Conservation (phyloP, 176 grass and related monocot genomes). For the Musa acuminata region DNA sequence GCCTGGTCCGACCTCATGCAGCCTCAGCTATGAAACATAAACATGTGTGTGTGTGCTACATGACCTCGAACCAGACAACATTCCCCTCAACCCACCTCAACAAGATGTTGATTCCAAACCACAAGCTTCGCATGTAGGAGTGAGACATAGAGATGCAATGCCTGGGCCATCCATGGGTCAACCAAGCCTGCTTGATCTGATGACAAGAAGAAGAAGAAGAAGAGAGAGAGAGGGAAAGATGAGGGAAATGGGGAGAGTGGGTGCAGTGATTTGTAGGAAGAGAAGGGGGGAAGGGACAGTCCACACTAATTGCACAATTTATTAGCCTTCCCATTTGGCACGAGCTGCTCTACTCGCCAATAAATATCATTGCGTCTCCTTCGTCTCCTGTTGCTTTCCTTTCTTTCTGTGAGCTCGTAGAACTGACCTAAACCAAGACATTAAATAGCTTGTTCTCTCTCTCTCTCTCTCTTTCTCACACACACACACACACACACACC, state of each 20-base stretch:
- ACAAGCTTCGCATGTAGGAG: constrained; percentile 72
- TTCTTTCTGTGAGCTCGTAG: not conserved
- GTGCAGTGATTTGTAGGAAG: not conserved
- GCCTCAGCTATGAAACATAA: not conserved
- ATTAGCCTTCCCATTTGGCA: constrained; percentile 11
- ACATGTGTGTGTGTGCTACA: not conserved
- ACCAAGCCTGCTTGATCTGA: constrained; percentile 65
- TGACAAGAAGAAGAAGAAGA: constrained; percentile 13
- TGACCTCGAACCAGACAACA: constrained; percentile 87
- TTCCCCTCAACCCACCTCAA: constrained; percentile 46
- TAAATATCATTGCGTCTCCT: not conserved
- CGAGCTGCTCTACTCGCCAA: not conserved
- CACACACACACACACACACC: no score
- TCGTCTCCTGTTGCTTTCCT: not conserved
- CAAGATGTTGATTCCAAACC: not conserved
- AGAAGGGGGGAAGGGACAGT: not conserved
- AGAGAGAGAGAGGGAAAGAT: not conserved
- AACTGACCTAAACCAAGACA: not conserved
- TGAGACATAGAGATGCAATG: no score
- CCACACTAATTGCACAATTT: constrained; percentile 5
- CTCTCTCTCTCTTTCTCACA: not conserved
- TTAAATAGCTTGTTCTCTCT: not conserved
- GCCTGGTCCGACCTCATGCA: constrained; percentile 58
- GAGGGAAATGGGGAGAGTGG: not conserved
- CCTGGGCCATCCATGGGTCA: no score